Percentiles rank a stretch among this genome's conserved stretches.
These are phyloP conservation scores for Pulchroboletus neoregius DNA, from an alignment of 1,284 basidiomycete genomes.

Conservation along the genomic window DNA sequence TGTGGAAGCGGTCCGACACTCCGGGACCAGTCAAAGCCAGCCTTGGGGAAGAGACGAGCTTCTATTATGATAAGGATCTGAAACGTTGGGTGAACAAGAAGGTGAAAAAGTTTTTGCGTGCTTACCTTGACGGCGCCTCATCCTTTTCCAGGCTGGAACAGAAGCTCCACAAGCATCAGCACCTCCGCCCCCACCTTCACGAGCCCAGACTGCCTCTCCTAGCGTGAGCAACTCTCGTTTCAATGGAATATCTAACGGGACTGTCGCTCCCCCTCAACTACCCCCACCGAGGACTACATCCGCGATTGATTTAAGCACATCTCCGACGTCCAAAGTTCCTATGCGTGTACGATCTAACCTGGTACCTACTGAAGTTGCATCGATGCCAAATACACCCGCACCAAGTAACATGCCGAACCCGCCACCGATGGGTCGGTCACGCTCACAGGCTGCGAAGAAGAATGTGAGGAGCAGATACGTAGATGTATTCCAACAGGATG, in stretches of 20 bases:
- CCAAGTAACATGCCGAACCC: conserved; percentile 34
- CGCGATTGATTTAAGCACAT: conserved; percentile 52
- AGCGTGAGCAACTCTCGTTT: conserved; percentile 39
- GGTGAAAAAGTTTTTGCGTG: conserved; percentile 42
- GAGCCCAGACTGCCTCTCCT: conserved; percentile 77
- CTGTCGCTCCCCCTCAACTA: conserved; percentile 26
- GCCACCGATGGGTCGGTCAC: conserved; percentile 52
- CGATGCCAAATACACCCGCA: conserved; percentile 36
- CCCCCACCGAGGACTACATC: conserved; percentile 59
- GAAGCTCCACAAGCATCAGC: conserved; percentile 44
- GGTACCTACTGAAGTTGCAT: conserved; percentile 44
- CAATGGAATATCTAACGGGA: conserved; percentile 23
- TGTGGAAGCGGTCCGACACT: conserved; percentile 60
- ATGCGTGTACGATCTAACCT: conserved; percentile 64
- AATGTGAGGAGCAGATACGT: conserved; percentile 80
- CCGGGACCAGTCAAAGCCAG: conserved; percentile 83
- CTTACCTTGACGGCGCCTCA: conserved; percentile 4
- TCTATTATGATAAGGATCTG: conserved; percentile 92
- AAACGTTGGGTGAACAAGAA: conserved; percentile 98
- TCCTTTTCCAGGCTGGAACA: conserved; percentile 44
- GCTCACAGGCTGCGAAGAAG: conserved; percentile 64
- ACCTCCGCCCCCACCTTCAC: conserved; percentile 52
- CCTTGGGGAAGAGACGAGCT: conserved; percentile 86
- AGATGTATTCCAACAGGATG: conserved; percentile 71
- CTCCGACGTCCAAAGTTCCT: conserved; percentile 48